Base-by-base conservation (phyloP, 1,139 yeast species). In the Ogataea hybrid region DNA sequence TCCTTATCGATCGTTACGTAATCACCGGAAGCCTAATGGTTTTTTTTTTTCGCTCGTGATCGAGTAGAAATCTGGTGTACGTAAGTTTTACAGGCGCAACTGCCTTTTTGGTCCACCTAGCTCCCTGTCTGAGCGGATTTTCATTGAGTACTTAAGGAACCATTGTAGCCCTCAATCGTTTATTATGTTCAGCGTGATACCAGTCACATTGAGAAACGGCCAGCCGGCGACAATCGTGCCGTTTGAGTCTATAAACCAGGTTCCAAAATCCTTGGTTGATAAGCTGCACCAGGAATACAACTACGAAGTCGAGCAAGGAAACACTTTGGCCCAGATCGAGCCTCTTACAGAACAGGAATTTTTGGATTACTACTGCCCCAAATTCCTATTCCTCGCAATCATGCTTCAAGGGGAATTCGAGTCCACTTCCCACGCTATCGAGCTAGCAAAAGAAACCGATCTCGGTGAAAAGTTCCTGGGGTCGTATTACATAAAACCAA, bases 171-270 rank as follows among this genome's bases (percentile, higher is more conserved):
- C 9, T 20, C 8, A 8, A 8, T 7, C 21, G 3, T 7, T 20
- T 8, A 7, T 2, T 3, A 37, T 37, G 40, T 25, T 25, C 9
- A 5, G 32, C 10, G 35, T 25, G 20, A 46, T 64, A 30, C 45
- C 54, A 21, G 62, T 70, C 48, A 43, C 47, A 4, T 53, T 75
- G 39, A 57, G 50, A 17, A 66, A 74, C 54, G 53, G 55, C 2
- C 32, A 54, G 2, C 36, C 17, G 1, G 96, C 95, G 1, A 87
- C 96, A 1, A 77, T 90, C 46, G 84, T 87, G 53, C 97, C 97
- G 2, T 77, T 88, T 30, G 77, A 82, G 51, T 71, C 78, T 12
- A 69, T 79, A 1, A 36, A 45, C 1, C 62, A 57, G 11, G 62
- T 74, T 6, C 80, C 81, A 0, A 38, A 37, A 6, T 52, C 50